Evolutionary conservation across 345 rosid genomes (phyloP).

Genomic region (Melaleuca alternifolia): DNA sequence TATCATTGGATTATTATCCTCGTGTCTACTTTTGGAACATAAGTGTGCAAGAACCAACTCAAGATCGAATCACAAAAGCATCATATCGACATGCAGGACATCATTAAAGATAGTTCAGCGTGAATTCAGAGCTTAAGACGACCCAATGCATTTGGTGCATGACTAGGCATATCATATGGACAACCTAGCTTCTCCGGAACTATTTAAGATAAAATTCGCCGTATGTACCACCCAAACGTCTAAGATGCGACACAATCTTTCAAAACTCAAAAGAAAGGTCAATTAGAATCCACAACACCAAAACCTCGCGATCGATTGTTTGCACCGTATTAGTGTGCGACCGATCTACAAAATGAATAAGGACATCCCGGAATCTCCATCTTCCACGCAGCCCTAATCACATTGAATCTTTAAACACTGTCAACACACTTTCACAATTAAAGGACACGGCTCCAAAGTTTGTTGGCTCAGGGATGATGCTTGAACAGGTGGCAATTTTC

Average conservation of each 20-base stretch:
- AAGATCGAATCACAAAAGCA: too few relatives aligned
- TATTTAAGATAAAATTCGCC: accelerated
- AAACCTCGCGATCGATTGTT: neutral
- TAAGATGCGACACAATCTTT: neutral
- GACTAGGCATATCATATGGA: neutral
- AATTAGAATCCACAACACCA: neutral
- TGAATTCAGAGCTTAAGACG: neutral
- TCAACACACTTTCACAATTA: neutral
- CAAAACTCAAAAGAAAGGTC: accelerated
- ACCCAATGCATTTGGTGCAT: too few relatives aligned
- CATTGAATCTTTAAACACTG: neutral
- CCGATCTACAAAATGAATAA: neutral
- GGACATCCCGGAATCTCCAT: neutral
- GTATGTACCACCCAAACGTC: neutral
- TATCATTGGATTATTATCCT: too few relatives aligned
- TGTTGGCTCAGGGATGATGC: neutral
- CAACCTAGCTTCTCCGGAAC: neutral
- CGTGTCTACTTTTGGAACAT: too few relatives aligned
- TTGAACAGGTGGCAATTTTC: neutral
- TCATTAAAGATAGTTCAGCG: too few relatives aligned
- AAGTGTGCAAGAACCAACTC: too few relatives aligned
- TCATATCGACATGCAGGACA: too few relatives aligned
- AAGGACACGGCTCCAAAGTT: neutral
- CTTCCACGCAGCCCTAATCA: neutral
- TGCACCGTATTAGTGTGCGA: neutral